Percentiles rank a stretch among this genome's conserved stretches.
Evolutionary conservation across 2,329 filamentous ascomycete species (phyloP).

Genomic region (Stagonosporopsis rhizophila): DNA sequence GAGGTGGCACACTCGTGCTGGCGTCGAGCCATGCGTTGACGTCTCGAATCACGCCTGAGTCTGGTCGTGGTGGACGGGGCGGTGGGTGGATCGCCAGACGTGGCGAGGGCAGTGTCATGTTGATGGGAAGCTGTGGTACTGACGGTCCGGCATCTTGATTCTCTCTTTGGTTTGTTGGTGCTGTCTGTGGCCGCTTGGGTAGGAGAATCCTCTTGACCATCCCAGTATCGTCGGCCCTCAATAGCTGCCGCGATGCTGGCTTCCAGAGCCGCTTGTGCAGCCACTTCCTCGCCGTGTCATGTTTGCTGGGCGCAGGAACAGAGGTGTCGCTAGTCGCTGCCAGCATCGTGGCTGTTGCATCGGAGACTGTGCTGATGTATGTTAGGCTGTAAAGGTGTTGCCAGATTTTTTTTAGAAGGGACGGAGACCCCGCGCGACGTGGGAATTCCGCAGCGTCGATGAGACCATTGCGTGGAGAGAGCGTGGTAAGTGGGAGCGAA

Average conservation of each 20-base stretch:
- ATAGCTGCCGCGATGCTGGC: constrained; percentile 25
- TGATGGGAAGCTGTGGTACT: constrained; percentile 15
- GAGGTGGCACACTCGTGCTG: constrained; percentile 33
- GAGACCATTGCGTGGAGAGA: constrained; percentile 5
- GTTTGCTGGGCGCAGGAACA: constrained; percentile 21
- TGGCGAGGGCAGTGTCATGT: constrained; percentile 16
- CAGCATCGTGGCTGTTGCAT: constrained; percentile 28
- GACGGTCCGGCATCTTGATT: not conserved
- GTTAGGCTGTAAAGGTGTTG: constrained; percentile 21
- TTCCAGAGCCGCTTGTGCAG: constrained; percentile 35
- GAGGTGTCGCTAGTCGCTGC: constrained; percentile 26
- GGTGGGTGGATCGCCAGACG: constrained; percentile 25
- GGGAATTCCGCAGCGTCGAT: not conserved
- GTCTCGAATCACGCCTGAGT: constrained; percentile 35
- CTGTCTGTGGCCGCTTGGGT: constrained; percentile 35
- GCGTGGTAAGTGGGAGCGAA: not conserved
- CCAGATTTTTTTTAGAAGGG: not conserved
- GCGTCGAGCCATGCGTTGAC: constrained; percentile 46
- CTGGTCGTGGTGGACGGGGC: constrained; percentile 32
- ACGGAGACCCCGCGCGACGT: not conserved
- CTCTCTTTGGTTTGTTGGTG: constrained; percentile 24
- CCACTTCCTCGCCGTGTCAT: constrained; percentile 35
- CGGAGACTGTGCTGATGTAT: constrained; percentile 27
- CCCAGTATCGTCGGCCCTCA: not conserved
- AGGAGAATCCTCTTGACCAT: constrained; percentile 16